Conservation (phyloP, 495 filamentous ascomycete genomes). For the Penicillium pulvis region DNA sequence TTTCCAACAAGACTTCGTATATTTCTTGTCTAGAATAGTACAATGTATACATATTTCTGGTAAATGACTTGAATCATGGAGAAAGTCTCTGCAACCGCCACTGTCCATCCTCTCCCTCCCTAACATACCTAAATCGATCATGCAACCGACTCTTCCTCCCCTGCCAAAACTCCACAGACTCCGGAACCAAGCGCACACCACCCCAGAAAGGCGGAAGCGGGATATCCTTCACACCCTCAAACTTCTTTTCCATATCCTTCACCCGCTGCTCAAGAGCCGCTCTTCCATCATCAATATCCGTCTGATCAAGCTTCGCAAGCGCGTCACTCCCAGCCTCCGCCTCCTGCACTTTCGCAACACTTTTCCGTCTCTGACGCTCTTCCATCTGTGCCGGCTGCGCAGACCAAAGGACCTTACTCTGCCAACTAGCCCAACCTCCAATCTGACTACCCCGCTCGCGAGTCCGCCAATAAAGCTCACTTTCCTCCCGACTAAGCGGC, state of each 20-base stretch:
- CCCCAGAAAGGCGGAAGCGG: constrained; percentile 95
- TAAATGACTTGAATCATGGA: constrained; percentile 24
- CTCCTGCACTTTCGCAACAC: constrained; percentile 37
- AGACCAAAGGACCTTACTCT: constrained; percentile 70
- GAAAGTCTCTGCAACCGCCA: constrained; percentile 47
- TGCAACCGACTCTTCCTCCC: constrained; percentile 84
- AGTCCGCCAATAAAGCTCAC: constrained; percentile 85
- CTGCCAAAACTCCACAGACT: constrained; percentile 93
- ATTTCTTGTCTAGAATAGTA: not conserved
- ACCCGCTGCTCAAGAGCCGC: constrained; percentile 68
- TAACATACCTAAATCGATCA: constrained; percentile 87
- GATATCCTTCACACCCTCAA: constrained; percentile 73
- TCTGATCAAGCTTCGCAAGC: constrained; percentile 61
- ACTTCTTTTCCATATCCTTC: constrained; percentile 68
- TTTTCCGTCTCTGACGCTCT: constrained; percentile 33
- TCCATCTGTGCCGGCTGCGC: constrained; percentile 30
- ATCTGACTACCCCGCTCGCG: constrained; percentile 76
- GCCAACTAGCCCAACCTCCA: constrained; percentile 91
- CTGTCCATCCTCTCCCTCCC: constrained; percentile 49
- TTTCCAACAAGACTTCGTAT: not conserved
- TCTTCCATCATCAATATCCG: constrained; percentile 62
- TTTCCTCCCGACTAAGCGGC: constrained; percentile 69
- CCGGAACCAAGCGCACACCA: constrained; percentile 81
- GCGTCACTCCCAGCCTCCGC: constrained; percentile 38
- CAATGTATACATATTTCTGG: not conserved